These are phyloP conservation scores for Neltuma alba DNA, from an alignment of 306 rosid genomes.

Conservation along the genomic window DNA sequence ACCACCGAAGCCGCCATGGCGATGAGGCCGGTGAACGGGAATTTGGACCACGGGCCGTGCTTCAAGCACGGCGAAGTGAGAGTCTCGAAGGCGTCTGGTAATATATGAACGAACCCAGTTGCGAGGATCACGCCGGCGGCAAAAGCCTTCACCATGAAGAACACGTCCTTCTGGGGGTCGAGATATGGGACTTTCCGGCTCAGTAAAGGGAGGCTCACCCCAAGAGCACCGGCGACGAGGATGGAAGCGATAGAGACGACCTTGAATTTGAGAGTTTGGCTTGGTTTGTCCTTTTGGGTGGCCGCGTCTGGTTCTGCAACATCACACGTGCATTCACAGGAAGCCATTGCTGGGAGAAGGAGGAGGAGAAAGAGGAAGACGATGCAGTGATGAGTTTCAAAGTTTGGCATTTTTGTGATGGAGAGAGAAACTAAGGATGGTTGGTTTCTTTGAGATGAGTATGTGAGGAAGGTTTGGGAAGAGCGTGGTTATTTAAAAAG, in stretches of 20 bases:
- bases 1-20: constrained; percentile 50
- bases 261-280: neutral
- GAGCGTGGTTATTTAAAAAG: neutral
- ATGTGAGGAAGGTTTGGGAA: neutral
- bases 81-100: constrained; percentile 51
- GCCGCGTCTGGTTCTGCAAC: neutral
- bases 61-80: constrained; percentile 59
- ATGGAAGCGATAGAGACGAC: neutral
- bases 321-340: neutral
- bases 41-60: constrained; percentile 50
- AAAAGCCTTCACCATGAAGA: constrained; percentile 70
- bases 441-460: neutral
- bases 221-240: neutral
- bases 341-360: neutral
- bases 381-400: neutral
- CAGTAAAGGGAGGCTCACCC: neutral
- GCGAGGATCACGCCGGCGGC: constrained; percentile 94
- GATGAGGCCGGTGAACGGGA: constrained; percentile 54
- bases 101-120: constrained; percentile 88
- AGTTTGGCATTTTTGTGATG: neutral
- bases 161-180: constrained; percentile 20
- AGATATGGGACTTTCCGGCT: neutral
- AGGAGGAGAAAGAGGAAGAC: neutral
- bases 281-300: neutral
- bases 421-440: neutral